Percentiles rank a stretch among this genome's conserved stretches.
Conservation (phyloP, 2,329 filamentous ascomycete genomes). For the Leptodontidium sp. region DNA sequence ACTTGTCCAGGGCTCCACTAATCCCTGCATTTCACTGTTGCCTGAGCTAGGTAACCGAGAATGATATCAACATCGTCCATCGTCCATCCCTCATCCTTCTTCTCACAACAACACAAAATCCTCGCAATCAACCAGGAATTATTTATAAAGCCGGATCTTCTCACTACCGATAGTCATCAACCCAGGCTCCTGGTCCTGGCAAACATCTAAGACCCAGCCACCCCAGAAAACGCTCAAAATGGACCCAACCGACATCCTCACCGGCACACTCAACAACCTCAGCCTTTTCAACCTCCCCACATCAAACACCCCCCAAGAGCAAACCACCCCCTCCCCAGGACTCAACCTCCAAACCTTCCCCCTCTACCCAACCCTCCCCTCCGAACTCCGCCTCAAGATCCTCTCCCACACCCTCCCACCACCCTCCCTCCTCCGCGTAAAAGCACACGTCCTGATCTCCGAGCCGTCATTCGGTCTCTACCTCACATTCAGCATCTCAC, state of each 20-base stretch:
- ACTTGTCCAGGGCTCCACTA: too few species aligned
- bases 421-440: not conserved
- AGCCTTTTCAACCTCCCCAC: not conserved
- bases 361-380: slow-evolving; percentile 15
- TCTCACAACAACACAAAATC: too few species aligned
- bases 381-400: slow-evolving; percentile 25
- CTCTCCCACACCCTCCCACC: slow-evolving; percentile 13
- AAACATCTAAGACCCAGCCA: not conserved
- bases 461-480: slow-evolving; percentile 23
- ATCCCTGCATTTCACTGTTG: not conserved
- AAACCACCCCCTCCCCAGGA: not conserved
- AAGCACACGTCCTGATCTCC: slow-evolving; percentile 10
- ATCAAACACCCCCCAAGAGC: not conserved
- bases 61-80: slow-evolving; percentile 5
- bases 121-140: too few species aligned
- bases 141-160: too few species aligned
- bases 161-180: too few species aligned
- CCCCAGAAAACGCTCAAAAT: not conserved
- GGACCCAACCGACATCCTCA: slow-evolving; percentile 1
- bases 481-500: slow-evolving; percentile 15
- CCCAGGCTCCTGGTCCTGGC: too few species aligned
- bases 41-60: slow-evolving; percentile 7
- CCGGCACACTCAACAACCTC: slow-evolving; percentile 1
- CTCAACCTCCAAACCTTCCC: not conserved
- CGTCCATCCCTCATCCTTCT: too few species aligned